Base-by-base conservation (phyloP, 495 filamentous ascomycete species). In the Trichoderma erinaceum region DNA sequence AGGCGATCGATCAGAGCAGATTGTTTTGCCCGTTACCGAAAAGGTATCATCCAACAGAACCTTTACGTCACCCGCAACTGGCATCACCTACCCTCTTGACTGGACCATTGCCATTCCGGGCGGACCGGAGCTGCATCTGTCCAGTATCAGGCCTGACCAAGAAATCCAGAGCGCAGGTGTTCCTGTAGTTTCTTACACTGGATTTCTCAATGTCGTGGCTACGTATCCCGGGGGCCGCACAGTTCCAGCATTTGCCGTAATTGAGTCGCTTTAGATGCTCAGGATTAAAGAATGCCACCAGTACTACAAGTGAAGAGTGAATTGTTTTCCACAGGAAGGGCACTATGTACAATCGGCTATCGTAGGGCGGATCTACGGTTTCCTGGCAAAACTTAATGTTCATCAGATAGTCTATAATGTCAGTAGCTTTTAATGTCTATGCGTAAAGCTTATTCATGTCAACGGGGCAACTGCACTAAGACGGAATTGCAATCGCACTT, bases 111-210 rank as follows among this genome's bases (percentile, higher is more conserved):
- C 3, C n/a, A 7, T 50, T 44, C 21, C 25, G 38, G 65, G 48
- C 21, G 41, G 65, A n/a, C 43, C 65, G 12, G 16, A 66, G 65
- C 25, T 66, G 41, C 15, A 25, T 11, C 27, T 66, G 15, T 66
- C 65, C 25, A 48, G 65, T 15, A 32, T 50, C 25, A 46, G 65
- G 38, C 41, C 21, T 27, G 65, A 66, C n/a, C 65, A 50, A n/a
- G 65, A 66, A 41, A 66, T 50, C 11, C 25, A 61, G 25, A 32
- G 12, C 56, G 25, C 56, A 61, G 56, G 56, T 2, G 12, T 61
- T 27, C 56, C 56, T 35, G 8, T 32, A 4, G 16, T 61, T 32
- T 21, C 25, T 29, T 61, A 61, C 56, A 61, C 25, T 6, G 56
- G 56, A 16, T 32, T 61, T 6, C 25, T 32, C 2, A 32, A 61